phyloP scores from a whole-genome alignment of 2,329 filamentous ascomycete genomes.

The Aureobasidium subglaciale region DNA sequence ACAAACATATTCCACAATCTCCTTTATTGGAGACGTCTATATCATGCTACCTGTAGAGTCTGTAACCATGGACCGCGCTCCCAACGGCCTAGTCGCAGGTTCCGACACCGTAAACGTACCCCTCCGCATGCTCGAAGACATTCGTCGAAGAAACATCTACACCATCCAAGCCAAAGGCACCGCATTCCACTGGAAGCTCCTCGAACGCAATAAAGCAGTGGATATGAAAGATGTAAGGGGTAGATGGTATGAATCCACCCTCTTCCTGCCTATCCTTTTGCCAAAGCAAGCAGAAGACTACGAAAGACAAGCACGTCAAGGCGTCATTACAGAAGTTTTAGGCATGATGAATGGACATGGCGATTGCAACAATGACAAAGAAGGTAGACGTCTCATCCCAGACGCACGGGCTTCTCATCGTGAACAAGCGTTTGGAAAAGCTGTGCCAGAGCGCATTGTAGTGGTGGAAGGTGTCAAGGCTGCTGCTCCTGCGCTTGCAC shows the following conservation, averaged over 20 bases:
- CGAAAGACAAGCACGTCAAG: slow-evolving; percentile 22
- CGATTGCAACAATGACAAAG: slow-evolving; percentile 24
- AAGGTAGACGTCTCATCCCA: background rate
- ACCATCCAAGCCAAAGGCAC: slow-evolving; percentile 32
- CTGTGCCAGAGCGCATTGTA: slow-evolving; percentile 32
- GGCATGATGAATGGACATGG: slow-evolving; percentile 31
- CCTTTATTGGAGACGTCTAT: slow-evolving; percentile 47
- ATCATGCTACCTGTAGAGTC: slow-evolving; percentile 37
- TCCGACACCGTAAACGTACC: slow-evolving; percentile 40
- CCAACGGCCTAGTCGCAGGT: slow-evolving; percentile 19
- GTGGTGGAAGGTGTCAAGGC: slow-evolving; percentile 36
- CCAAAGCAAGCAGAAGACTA: slow-evolving; percentile 20
- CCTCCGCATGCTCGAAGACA: slow-evolving; percentile 45
- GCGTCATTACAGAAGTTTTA: slow-evolving; percentile 29
- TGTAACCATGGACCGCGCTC: slow-evolving; percentile 22
- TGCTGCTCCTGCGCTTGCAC: too few species aligned
- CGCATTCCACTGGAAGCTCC: slow-evolving; percentile 39
- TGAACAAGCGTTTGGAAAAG: slow-evolving; percentile 35
- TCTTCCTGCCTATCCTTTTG: slow-evolving; percentile 40
- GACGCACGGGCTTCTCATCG: slow-evolving; percentile 19
- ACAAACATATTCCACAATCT: slow-evolving; percentile 16
- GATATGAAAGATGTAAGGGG: slow-evolving; percentile 48
- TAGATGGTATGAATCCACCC: slow-evolving; percentile 53
- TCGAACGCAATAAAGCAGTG: slow-evolving; percentile 27
- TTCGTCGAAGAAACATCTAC: slow-evolving; percentile 40